Percentiles rank a stretch among this genome's conserved stretches.
Conservation (phyloP, 1,139 yeast genomes). For the Magnusiomyces tetraspermus region DNA sequence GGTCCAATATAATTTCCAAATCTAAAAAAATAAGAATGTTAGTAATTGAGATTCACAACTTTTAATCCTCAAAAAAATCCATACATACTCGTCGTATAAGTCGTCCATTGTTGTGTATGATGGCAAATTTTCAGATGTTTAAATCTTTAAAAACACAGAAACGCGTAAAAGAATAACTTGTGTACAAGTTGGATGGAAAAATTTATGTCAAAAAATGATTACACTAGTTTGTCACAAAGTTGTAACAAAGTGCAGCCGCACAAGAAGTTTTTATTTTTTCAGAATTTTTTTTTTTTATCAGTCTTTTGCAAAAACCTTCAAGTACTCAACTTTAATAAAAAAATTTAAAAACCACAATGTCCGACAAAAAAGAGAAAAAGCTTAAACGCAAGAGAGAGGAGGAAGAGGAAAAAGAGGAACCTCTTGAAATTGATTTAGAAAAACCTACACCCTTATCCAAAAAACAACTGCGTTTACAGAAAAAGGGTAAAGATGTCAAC, state of each 20-base stretch:
- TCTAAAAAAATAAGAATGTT: too few relatives aligned
- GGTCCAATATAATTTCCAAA: conserved; percentile 62
- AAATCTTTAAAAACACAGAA: neutral
- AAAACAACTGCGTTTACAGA: conserved; percentile 79
- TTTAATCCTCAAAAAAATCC: conserved; percentile 3
- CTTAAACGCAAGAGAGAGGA: conserved; percentile 5
- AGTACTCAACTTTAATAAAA: conserved; percentile 6
- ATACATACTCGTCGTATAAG: conserved; percentile 55
- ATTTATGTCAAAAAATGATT: neutral
- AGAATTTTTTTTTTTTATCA: neutral
- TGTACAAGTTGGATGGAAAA: neutral
- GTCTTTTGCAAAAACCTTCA: neutral
- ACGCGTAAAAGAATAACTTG: neutral
- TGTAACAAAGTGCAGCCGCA: neutral
- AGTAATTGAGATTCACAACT: conserved; percentile 21
- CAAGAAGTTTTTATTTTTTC: neutral
- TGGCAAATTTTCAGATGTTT: neutral
- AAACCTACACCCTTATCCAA: conserved; percentile 80
- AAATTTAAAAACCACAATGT: neutral
- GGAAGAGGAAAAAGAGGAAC: conserved; percentile 27
- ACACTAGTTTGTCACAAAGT: neutral
- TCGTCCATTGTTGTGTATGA: conserved; percentile 36
- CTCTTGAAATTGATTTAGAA: conserved; percentile 70
- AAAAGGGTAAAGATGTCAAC: conserved; percentile 40
- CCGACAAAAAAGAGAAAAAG: conserved; percentile 5